These are phyloP conservation scores for Aulographum hederae DNA, from an alignment of 2,329 filamentous ascomycete genomes.

Conservation along the genomic window DNA sequence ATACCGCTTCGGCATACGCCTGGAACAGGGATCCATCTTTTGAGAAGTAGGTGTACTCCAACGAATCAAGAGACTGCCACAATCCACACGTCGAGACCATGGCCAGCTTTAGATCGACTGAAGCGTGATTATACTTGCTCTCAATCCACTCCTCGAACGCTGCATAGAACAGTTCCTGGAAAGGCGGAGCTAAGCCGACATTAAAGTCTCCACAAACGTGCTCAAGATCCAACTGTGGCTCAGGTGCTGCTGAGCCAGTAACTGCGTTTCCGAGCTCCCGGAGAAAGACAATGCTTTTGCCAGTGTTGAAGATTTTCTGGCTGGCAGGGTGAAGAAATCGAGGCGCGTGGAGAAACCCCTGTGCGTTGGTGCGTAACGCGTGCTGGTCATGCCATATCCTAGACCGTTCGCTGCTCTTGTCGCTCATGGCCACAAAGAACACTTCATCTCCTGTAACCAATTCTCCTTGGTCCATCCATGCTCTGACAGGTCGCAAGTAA, in stretches of 20 bases:
- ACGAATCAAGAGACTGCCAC: slow-evolving; percentile 40
- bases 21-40: slow-evolving; percentile 52
- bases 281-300: slow-evolving; percentile 78
- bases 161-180: slow-evolving; percentile 53
- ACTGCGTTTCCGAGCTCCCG: slow-evolving; percentile 31
- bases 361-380: slow-evolving; percentile 40
- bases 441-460: slow-evolving; percentile 45
- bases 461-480: slow-evolving; percentile 71
- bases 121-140: slow-evolving; percentile 53
- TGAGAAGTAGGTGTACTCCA: slow-evolving; percentile 61
- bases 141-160: slow-evolving; percentile 63
- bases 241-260: slow-evolving; percentile 5
- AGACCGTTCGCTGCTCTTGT: slow-evolving; percentile 37
- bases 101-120: slow-evolving; percentile 42
- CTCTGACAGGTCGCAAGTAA: slow-evolving; percentile 61
- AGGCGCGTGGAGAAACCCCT: slow-evolving; percentile 49
- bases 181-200: slow-evolving; percentile 38
- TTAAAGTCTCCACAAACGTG: slow-evolving; percentile 30
- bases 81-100: slow-evolving; percentile 56
- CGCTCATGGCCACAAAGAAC: slow-evolving; percentile 42
- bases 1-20: slow-evolving; percentile 48
- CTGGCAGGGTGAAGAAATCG: slow-evolving; percentile 54
- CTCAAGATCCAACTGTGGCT: slow-evolving; percentile 33
- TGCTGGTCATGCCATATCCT: slow-evolving; percentile 65
- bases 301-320: slow-evolving; percentile 62